phyloP scores from a whole-genome alignment of 345 rosid genomes.

The Sonneratia caseolaris region DNA sequence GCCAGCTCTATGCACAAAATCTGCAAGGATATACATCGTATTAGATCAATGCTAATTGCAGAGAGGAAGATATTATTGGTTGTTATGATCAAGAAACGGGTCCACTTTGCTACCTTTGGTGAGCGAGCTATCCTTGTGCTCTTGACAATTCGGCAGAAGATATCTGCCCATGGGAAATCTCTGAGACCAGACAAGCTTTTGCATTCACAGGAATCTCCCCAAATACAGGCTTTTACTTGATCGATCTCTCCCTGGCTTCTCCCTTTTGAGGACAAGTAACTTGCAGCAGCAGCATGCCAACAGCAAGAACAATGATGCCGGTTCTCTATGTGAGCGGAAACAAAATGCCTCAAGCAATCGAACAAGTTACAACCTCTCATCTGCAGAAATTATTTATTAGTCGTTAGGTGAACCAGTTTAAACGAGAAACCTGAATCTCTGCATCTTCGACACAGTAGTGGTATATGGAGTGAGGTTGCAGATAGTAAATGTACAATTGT shows the following conservation, averaged over 20 bases:
- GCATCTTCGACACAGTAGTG: background rate
- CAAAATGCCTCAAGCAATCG: constrained; percentile 63
- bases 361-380: constrained; percentile 48
- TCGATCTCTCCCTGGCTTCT: constrained; percentile 40
- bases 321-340: constrained; percentile 46
- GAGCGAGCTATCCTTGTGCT: constrained; percentile 53
- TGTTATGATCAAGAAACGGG: background rate
- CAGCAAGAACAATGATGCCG: constrained; percentile 53
- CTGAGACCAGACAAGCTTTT: constrained; percentile 27
- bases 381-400: constrained; percentile 22
- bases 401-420: background rate
- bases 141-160: constrained; percentile 41
- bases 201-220: constrained; percentile 54
- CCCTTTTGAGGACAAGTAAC: constrained; percentile 37
- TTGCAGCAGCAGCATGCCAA: constrained; percentile 72
- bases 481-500: constrained; percentile 57
- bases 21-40: constrained; percentile 28
- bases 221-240: constrained; percentile 41
- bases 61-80: background rate
- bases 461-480: background rate
- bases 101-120: constrained; percentile 49
- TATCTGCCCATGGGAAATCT: constrained; percentile 65
- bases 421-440: background rate
- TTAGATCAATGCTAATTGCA: background rate
- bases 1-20: constrained; percentile 77